These are phyloP conservation scores for Nakazawaea anatomiae DNA, from an alignment of 805 yeast genomes.

Conservation along the genomic window DNA sequence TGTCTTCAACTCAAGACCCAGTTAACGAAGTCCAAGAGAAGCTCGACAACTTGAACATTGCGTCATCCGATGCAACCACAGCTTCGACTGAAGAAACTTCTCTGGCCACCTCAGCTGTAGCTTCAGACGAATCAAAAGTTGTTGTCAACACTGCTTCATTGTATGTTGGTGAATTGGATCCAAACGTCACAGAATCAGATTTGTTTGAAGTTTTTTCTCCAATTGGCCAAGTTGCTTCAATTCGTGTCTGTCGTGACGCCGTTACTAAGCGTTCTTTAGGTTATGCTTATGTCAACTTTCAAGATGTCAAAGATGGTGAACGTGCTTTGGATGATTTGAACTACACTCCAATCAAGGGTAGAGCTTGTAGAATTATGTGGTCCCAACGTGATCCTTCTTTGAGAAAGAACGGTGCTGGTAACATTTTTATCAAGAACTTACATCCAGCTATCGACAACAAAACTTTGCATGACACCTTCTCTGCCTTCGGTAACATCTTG, in stretches of 20 bases:
- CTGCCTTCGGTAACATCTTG: conserved; percentile 92
- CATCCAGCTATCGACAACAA: conserved; percentile 98
- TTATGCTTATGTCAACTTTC: conserved; percentile 97
- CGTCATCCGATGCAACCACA: conserved; percentile 2
- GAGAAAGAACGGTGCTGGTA: conserved; percentile 94
- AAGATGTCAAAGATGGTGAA: conserved; percentile 83
- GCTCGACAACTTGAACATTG: conserved; percentile 8
- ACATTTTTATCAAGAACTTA: conserved; percentile 96
- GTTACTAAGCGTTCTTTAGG: conserved; percentile 95
- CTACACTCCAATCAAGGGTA: conserved; percentile 90
- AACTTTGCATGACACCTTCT: conserved; percentile 96
- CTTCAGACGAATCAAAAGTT: conserved; percentile 7
- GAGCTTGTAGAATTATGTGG: conserved; percentile 99
- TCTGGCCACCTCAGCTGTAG: conserved; percentile 4
- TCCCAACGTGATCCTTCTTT: conserved; percentile 97
- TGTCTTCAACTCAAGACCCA: conserved; percentile 12
- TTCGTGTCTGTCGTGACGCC: conserved; percentile 98
- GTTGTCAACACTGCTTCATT: conserved; percentile 69
- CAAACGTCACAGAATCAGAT: conserved; percentile 87
- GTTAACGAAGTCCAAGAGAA: conserved; percentile 10
- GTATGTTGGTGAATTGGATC: conserved; percentile 96
- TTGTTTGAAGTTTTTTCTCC: conserved; percentile 92
- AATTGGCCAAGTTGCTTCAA: conserved; percentile 91
- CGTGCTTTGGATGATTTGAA: conserved; percentile 92
- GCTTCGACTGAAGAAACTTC: conserved; percentile 1